Base-by-base conservation (phyloP, 164 flowering plant species). In the Vitis amurensis region DNA sequence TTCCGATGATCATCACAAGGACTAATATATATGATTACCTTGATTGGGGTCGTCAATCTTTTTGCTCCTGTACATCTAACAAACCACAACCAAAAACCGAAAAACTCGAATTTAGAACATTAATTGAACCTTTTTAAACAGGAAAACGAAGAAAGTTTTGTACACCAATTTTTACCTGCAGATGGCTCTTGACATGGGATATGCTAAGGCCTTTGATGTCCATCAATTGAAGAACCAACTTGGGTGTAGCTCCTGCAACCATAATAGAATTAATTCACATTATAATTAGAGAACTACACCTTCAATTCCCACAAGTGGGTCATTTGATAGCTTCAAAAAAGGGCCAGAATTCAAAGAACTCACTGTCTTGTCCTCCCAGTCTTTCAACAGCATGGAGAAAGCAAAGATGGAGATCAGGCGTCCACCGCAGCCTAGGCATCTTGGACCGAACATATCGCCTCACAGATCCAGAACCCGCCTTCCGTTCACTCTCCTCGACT, bases 121-220 rank as follows among this genome's bases (percentile, higher is more conserved):
- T 7, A 29, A 27, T 15, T 23, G 59, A 49, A n/a, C 19, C 12
- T 8, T 15, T 23, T 16, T 16, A 60, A 19, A 19, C 8, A 62
- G 49, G 30, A 63, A 29, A 31, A 63, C 30, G 10, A 37, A n/a
- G 3, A 56, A 47, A 44, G 14, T 27, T 53, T n/a, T 14, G 23
- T 16, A 31, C 13, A 63, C 6, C 17, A 55, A 71, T 11, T 44
- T 16, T 11, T 59, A 80, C 83, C 75, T 80, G 83, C n/a, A 80
- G 80, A 74, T 80, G 83, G 73, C 83, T 80, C 68, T 80, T 80
- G 55, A 80, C 80, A 68, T 80, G 83, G 52, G 80, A 73, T 13
- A 80, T 76, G 73, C 74, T 74, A 52, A 80, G 83, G 50, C 80
- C 83, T 56, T 80, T 77, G 64, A 80, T 55, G 71, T 80, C 77